phyloP scores from a whole-genome alignment of 192 early-diverging fungal genomes.

The Gaertneriomyces sp. region DNA sequence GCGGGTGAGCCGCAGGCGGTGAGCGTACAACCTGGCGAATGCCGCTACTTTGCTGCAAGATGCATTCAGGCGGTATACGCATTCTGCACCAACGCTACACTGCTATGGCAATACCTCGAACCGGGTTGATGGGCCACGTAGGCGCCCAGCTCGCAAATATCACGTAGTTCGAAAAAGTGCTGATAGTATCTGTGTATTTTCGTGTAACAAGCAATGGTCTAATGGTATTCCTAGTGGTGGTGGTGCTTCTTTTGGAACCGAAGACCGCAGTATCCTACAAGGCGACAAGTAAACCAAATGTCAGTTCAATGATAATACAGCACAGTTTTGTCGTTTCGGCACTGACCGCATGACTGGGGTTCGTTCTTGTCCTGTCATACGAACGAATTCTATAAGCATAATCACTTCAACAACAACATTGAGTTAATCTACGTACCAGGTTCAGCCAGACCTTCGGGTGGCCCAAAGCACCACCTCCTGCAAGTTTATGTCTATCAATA shows the following conservation, averaged over 20 bases:
- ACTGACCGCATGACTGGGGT: slow-evolving; percentile 67
- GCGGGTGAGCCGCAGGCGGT: too few relatives aligned
- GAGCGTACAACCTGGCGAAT: too few relatives aligned
- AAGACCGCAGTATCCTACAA: slow-evolving; percentile 54
- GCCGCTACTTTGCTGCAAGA: too few relatives aligned
- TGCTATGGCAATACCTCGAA: too few relatives aligned
- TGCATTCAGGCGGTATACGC: too few relatives aligned
- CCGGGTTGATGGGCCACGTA: too few relatives aligned
- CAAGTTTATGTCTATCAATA: not conserved
- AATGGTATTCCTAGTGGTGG: slow-evolving; percentile 47
- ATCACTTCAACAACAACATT: not conserved
- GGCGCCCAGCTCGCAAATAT: too few relatives aligned
- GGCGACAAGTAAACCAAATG: not conserved
- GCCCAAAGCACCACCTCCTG: slow-evolving; percentile 81
- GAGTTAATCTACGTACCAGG: slow-evolving; percentile 50
- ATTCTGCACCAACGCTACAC: too few relatives aligned
- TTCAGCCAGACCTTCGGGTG: slow-evolving; percentile 95
- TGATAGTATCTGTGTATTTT: too few relatives aligned
- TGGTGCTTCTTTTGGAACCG: slow-evolving; percentile 72
- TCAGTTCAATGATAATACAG: not conserved
- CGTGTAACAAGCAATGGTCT: too few relatives aligned
- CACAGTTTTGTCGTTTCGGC: not conserved
- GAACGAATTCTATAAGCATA: not conserved
- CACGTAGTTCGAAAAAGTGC: too few relatives aligned
- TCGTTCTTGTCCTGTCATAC: slow-evolving; percentile 52